A percentile compares a stretch with the other conserved stretches of the same genome.
Conservation (phyloP, 768 basidiomycete species). For the Lactarius sp. region DNA sequence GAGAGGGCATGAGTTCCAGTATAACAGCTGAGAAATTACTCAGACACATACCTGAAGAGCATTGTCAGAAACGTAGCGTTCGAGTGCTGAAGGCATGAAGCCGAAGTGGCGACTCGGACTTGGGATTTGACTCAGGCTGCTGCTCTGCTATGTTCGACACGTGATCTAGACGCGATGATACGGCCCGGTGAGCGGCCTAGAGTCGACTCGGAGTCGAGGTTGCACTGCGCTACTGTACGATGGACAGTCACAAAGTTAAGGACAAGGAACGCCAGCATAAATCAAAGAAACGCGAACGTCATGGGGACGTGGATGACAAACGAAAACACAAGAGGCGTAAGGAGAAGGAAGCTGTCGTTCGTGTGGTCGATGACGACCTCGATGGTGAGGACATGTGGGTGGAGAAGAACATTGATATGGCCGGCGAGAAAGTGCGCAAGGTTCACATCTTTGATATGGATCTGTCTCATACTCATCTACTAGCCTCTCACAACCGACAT, state of each 20-base stretch:
- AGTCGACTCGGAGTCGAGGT: neutral
- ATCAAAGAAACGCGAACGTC: constrained; percentile 52
- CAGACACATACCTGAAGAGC: constrained; percentile 54
- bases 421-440: constrained; percentile 61
- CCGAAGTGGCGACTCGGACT: neutral
- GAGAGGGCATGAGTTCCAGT: neutral
- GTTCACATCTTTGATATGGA: constrained; percentile 4
- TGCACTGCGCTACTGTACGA: neutral
- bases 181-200: constrained; percentile 6
- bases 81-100: constrained; percentile 57
- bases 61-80: constrained; percentile 76
- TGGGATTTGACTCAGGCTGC: no score
- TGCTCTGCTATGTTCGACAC: neutral
- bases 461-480: constrained; percentile 1
- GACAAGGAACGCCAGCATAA: constrained; percentile 40
- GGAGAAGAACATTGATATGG: constrained; percentile 81
- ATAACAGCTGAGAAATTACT: constrained; percentile 3
- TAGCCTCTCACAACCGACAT: constrained; percentile 69
- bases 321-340: constrained; percentile 36
- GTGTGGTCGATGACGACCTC: constrained; percentile 65
- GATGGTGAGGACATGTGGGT: constrained; percentile 78
- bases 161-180: neutral
- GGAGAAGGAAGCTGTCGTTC: constrained; percentile 39
- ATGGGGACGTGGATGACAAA: constrained; percentile 39
- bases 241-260: constrained; percentile 36